Evolutionary conservation across 805 yeast species (phyloP), one percentile per base, ranked within the genome.

Genomic region (Barnettozyma californica): DNA sequence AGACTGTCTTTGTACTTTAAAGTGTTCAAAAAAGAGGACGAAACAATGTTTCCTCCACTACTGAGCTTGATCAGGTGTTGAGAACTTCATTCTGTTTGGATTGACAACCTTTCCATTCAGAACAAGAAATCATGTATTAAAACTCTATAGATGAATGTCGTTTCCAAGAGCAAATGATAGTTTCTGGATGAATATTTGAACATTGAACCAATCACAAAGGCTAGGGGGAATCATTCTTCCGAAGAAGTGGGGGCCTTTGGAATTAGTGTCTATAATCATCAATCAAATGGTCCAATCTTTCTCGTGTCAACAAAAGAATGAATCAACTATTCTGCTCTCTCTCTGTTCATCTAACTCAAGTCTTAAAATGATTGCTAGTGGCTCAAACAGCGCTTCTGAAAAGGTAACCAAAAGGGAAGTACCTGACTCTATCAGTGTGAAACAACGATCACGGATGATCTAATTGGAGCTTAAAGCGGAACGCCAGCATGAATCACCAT

Each of bases 61-160:
- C 38, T 35, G 38, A 35, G 4, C 23, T 8, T 35, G 23, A 35
- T 35, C 38, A 35, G 38, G 38, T 29, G 33, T 29, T 29, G 33
- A 31, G 5, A 16, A 18, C 38, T 35, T 35, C 38, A 26, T 10
- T 40, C 36, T 35, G 19, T 34, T 46, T 41, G 34, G 41, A 26
- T n/a, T 42, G 42, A 19, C 25, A 37, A 23, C 44, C 39, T 43
- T 21, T 20, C 37, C 19, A 18, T 26, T 21, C 25, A 27, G 23
- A 26, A 23, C 25, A 38, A 23, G 27, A 18, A 38, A 42, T 9
- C 39, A 41, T 44, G 26, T 41, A 48, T 48, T 48, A 43, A 41
- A 48, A 48, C 47, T 34, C 37, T 48, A 44, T 48, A 48, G 50
- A 48, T 48, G 47, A 48, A 48, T 26, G 42, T 29, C 9, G 18